Percentiles rank a stretch among this genome's conserved stretches.
Conservation (phyloP, 1,284 basidiomycete species). For the Xerocomus amazonicus region DNA sequence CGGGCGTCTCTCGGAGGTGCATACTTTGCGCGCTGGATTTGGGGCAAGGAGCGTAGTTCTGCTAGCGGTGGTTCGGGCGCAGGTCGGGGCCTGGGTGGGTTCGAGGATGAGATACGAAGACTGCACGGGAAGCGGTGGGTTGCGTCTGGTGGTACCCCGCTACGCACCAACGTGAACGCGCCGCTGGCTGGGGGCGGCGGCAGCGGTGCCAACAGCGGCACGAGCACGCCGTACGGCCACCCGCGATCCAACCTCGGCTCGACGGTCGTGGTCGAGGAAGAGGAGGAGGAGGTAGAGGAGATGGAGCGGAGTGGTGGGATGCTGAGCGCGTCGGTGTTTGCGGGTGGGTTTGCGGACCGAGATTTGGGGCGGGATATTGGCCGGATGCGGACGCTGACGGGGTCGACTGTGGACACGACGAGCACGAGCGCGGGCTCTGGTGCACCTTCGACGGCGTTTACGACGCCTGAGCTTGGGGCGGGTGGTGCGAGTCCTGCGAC, state of each 20-base stretch:
- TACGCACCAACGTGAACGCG: conserved; percentile 56
- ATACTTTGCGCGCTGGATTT: conserved; percentile 77
- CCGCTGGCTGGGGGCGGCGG: conserved; percentile 22
- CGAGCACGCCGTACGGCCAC: conserved; percentile 59
- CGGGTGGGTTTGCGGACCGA: conserved; percentile 35
- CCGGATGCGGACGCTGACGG: conserved; percentile 44
- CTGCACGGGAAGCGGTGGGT: conserved; percentile 70
- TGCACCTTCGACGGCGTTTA: conserved; percentile 53
- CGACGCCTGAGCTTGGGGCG: conserved; percentile 54
- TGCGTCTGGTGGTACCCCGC: conserved; percentile 49
- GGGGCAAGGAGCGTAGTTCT: conserved; percentile 60
- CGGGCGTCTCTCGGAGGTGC: conserved; percentile 68
- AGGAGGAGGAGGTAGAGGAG: conserved; percentile 67
- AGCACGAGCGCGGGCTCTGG: conserved; percentile 31
- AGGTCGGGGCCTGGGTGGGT: conserved; percentile 51
- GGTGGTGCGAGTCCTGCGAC: conserved; percentile 27
- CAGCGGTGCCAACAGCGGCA: conserved; percentile 48
- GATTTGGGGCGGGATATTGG: conserved; percentile 36
- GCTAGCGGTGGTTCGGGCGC: conserved; percentile 26
- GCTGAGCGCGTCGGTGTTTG: conserved; percentile 32
- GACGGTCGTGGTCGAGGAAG: conserved; percentile 66
- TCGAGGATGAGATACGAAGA: conserved; percentile 73
- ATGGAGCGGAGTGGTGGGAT: conserved; percentile 37
- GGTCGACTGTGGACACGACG: conserved; percentile 48
- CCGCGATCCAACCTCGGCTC: conserved; percentile 53